phyloP scores from a whole-genome alignment of 2,329 filamentous ascomycete genomes.

The Aspergillus terreus region DNA sequence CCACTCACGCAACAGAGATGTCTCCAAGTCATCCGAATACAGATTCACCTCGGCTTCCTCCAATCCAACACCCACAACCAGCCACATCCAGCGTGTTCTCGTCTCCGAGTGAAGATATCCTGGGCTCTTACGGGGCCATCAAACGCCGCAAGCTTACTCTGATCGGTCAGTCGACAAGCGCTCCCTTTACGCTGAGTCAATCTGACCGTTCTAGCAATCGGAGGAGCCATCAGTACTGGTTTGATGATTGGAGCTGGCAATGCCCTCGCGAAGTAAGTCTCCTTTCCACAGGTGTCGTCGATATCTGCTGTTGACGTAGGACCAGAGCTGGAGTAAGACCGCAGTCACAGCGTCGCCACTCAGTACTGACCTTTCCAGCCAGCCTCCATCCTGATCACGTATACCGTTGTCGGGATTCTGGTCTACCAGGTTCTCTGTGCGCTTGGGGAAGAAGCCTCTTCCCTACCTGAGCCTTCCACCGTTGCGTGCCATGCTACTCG shows the following conservation, averaged over 20 bases:
- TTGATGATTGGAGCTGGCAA: constrained; percentile 40
- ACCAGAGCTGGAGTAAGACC: constrained; percentile 35
- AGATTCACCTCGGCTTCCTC: neutral
- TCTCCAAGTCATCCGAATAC: neutral
- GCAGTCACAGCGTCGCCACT: neutral
- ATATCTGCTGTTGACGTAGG: neutral
- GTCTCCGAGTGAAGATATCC: neutral
- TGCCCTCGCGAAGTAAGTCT: constrained; percentile 33
- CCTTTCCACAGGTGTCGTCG: neutral
- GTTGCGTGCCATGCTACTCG: constrained; percentile 78
- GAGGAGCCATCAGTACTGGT: constrained; percentile 42
- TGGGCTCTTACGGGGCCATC: constrained; percentile 1
- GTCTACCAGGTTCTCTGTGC: constrained; percentile 79
- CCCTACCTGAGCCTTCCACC: constrained; percentile 71
- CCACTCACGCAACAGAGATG: neutral
- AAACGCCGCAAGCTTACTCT: constrained; percentile 8
- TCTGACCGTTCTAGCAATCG: constrained; percentile 27
- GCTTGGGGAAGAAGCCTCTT: constrained; percentile 80
- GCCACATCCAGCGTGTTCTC: neutral
- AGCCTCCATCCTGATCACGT: constrained; percentile 42
- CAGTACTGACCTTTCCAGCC: constrained; percentile 21
- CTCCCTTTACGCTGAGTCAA: neutral
- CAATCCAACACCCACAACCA: neutral
- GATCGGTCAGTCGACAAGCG: constrained; percentile 17
- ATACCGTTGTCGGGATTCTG: constrained; percentile 47